Percentiles rank a stretch among this genome's conserved stretches.
phyloP scores from a whole-genome alignment of 1,284 basidiomycete genomes.

The Trichosporon ovoides region DNA sequence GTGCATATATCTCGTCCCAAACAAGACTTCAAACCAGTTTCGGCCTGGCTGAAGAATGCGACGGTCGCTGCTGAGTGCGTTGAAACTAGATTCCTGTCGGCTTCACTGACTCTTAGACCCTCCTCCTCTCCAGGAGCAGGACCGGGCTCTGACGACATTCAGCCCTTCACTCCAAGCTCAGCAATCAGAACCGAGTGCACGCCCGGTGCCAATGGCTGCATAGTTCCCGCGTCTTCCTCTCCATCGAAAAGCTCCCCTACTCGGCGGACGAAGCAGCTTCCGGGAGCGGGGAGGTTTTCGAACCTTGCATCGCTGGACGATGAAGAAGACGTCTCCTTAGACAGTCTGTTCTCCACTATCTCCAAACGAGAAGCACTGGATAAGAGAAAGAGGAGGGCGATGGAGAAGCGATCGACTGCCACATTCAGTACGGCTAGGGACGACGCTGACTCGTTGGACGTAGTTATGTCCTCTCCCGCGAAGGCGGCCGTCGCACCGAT shows the following conservation, averaged over 20 bases:
- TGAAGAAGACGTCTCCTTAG: neutral
- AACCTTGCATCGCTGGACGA: conserved; percentile 18
- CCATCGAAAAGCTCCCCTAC: conserved; percentile 1
- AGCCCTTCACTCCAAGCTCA: conserved; percentile 32
- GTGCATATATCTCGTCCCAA: conserved; percentile 21
- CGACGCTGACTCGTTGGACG: neutral
- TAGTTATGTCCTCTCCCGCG: no score
- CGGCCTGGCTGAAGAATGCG: conserved; percentile 24
- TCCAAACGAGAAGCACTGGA: neutral
- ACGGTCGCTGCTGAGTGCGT: conserved; percentile 6
- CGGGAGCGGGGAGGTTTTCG: conserved; percentile 5
- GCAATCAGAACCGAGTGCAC: neutral
- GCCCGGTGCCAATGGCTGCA: neutral
- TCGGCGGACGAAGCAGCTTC: neutral
- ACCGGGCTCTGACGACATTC: conserved; percentile 27
- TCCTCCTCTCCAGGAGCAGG: neutral
- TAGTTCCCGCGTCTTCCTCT: conserved; percentile 1
- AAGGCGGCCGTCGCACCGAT: no score
- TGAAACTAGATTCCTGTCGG: neutral
- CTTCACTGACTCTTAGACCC: neutral
- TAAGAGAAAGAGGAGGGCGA: conserved; percentile 1
- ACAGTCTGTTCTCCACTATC: neutral
- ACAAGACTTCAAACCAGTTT: conserved; percentile 21
- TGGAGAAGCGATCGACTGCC: neutral
- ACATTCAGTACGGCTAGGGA: neutral